Percentiles rank a stretch among this genome's conserved stretches.
Conservation (phyloP, 1,284 basidiomycete species). For the Trametes pubescens region DNA sequence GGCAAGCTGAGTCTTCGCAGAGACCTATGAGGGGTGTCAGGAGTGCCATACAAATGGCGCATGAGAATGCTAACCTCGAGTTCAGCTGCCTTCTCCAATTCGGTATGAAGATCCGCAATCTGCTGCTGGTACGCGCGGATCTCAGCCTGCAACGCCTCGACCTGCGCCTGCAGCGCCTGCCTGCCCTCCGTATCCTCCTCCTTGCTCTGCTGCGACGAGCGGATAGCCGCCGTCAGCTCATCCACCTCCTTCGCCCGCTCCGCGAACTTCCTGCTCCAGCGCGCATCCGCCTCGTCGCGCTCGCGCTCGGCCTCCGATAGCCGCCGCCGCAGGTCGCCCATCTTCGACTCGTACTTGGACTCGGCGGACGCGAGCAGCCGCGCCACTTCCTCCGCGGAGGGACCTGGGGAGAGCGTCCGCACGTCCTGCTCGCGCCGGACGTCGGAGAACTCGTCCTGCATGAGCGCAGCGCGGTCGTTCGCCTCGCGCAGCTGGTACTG, state of each 20-base stretch:
- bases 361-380: conserved; percentile 82
- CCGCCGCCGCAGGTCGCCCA: conserved; percentile 73
- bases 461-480: conserved; percentile 71
- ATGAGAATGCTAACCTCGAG: conserved; percentile 57
- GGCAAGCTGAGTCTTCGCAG: conserved; percentile 50
- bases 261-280: conserved; percentile 83
- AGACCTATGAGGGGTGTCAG: conserved; percentile 47
- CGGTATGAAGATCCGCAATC: conserved; percentile 55
- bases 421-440: conserved; percentile 64
- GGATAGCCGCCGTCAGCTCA: conserved; percentile 66
- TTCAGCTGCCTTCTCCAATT: conserved; percentile 61
- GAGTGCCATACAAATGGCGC: not conserved
- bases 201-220: conserved; percentile 61
- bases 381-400: conserved; percentile 74
- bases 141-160: conserved; percentile 61
- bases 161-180: conserved; percentile 60
- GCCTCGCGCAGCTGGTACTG: conserved; percentile 87
- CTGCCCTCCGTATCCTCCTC: conserved; percentile 68
- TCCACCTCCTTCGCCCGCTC: conserved; percentile 84
- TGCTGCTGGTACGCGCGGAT: conserved; percentile 54
- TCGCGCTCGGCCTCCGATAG: conserved; percentile 72
- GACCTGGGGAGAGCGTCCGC: conserved; percentile 52
- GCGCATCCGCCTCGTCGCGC: conserved; percentile 80
- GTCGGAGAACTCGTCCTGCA: conserved; percentile 79
- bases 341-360: conserved; percentile 75